Evolutionary conservation across 495 filamentous ascomycete species (phyloP).

Genomic region (Aspergillus coremiiformis): DNA sequence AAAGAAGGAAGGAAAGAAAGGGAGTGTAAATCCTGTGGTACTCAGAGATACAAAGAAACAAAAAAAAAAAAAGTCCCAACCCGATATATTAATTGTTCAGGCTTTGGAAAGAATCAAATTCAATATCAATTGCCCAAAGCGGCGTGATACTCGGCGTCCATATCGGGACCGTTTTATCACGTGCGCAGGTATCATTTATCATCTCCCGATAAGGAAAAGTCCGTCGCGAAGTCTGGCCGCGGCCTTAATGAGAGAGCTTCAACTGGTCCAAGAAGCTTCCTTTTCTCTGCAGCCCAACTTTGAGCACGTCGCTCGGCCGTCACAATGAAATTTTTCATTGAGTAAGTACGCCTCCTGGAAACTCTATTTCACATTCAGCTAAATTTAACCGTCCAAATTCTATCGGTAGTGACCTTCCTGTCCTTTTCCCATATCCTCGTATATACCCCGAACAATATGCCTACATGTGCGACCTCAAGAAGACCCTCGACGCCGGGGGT

Average conservation of each 20-base stretch:
- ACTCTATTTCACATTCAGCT: background rate
- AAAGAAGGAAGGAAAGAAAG: background rate
- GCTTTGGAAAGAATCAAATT: background rate
- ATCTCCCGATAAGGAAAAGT: slow-evolving; percentile 33
- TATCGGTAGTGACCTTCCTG: slow-evolving; percentile 65
- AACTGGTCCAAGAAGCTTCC: slow-evolving; percentile 6
- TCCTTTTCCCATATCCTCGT: slow-evolving; percentile 94
- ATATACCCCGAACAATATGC: slow-evolving; percentile 99
- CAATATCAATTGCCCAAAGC: background rate
- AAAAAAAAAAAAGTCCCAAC: background rate
- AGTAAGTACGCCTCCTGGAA: slow-evolving; percentile 43
- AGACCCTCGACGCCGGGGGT: slow-evolving; percentile 86
- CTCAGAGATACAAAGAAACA: background rate
- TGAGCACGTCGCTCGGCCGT: slow-evolving; percentile 22
- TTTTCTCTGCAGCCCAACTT: background rate
- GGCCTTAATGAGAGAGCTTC: slow-evolving; percentile 1
- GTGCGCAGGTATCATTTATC: slow-evolving; percentile 37
- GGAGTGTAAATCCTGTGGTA: background rate
- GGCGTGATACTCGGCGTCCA: slow-evolving; percentile 21
- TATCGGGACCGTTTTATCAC: slow-evolving; percentile 34
- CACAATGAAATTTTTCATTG: slow-evolving; percentile 96
- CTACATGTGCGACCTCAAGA: slow-evolving; percentile 98
- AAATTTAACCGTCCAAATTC: slow-evolving; percentile 4
- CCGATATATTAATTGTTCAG: background rate
- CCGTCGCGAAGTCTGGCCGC: slow-evolving; percentile 8